Base-by-base conservation (phyloP, 176 grass and related monocot species). In the Carex myosuroides region DNA sequence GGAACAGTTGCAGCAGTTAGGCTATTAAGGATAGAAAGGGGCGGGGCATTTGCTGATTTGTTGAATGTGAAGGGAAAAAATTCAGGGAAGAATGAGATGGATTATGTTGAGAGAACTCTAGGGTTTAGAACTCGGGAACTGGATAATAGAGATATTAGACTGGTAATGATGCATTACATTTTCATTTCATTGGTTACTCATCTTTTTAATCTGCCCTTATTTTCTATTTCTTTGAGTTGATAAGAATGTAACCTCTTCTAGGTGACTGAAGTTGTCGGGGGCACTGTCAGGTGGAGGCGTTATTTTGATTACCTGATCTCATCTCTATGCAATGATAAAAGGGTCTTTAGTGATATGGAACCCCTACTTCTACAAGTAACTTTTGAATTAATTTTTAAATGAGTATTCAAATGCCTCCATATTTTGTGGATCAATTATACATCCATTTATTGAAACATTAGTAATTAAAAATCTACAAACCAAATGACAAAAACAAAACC, bases 251-350 rank as follows among this genome's bases (percentile, higher is more conserved):
- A 48, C 55, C 69, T 58, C 8, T 80, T 84, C 56, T 87, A 98
- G 95, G 92, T 94, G 79, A 94, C 92, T 16, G 80, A 90, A 86
- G 82, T 98, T 73, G 95, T 94, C 79, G 95, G 89, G 50, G 92
- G 95, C 85, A 94, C 89, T 83, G 88, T 98, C 55, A 87, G 91
- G 79, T 98, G 92, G 95, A 93, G 88, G 82, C 89, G 90, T 2
- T 94, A 93, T 87, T 89, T 98, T 87, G 95, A 98, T 84, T 88
- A 91, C 85, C 92, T 98, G 22, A 98, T 98, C 81, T 91, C 90
- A 89, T 98, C 92, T 42, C 73, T 98, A 50, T 98, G 95, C 74
- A 91, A 70, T 48, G 87, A 94, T 54, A 89, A 93, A 85, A 93
- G 84, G 75, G 75, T 91, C 75, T 98, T 94, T 89, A 93, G 84